Base-by-base conservation (phyloP, 495 filamentous ascomycete species). In the Penicillium ochrochloron region DNA sequence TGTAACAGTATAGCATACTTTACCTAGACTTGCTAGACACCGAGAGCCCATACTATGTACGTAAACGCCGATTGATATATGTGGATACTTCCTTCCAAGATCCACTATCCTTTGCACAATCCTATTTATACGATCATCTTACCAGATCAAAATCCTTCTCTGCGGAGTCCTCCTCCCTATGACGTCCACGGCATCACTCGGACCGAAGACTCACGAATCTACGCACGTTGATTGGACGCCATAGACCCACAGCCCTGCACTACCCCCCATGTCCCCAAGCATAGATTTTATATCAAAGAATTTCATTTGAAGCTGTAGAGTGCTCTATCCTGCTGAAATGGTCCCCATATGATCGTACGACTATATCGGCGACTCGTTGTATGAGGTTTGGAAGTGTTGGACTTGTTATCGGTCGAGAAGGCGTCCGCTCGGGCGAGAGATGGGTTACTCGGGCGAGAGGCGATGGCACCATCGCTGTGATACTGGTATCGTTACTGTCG, bases 401-500 rank as follows among this genome's bases (percentile, higher is more conserved):
- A 52, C 14, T n/a, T 9, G 34, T 4, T 39, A 21, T 68, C 66
- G 66, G 66, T 63, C 59, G 66, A 68, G 62, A 68, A 59, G 33
- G 21, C 11, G 34, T 5, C 27, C 34, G 39, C 33, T 68, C 66
- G 66, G 66, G 66, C 66, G 66, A 68, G 66, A 68, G 65, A 62
- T 19, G 15, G 39, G 15, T n/a, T 34, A 52, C 66, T 65, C 66
- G 66, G 66, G 59, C 66, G 66, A 68, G 59, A 68, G 39, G 59
- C 10, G 57, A 62, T 68, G 27, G 59, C 59, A 44, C 51, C 56
- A 65, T 68, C 34, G 33, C 33, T 29, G 5, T 11, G n/a, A 53
- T 51, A 60, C 59, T 14, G 31, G 57, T 60, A 59, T 52, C 35
- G 46, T 52, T 60, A 60, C 59, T 60, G 41, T 53, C 21, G 59